phyloP scores from a whole-genome alignment of 2,329 filamentous ascomycete genomes.

The Leptographium lundbergii region DNA sequence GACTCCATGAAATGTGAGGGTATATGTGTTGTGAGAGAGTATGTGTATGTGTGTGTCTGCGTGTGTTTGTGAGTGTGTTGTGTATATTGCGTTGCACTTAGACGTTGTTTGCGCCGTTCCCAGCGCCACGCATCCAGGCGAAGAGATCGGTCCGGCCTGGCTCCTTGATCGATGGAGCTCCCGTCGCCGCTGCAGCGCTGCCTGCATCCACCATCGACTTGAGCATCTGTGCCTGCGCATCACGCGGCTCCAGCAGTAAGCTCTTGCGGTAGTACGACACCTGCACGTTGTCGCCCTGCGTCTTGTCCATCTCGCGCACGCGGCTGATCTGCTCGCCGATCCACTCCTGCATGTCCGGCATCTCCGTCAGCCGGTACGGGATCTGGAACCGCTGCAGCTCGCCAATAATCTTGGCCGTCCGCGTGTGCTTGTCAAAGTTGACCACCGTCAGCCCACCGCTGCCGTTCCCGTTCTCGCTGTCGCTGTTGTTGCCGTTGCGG shows the following conservation, averaged over 20 bases:
- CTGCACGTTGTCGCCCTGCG: constrained; percentile 39
- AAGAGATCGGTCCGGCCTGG: constrained; percentile 1
- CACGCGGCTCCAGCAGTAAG: constrained; percentile 67
- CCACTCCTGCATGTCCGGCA: constrained; percentile 89
- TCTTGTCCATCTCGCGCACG: constrained; percentile 49
- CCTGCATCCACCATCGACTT: constrained; percentile 17
- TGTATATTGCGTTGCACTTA: background rate
- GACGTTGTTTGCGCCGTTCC: background rate
- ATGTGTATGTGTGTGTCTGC: too few relatives aligned
- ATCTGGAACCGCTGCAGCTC: constrained; percentile 95
- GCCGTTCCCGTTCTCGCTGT: constrained; percentile 19
- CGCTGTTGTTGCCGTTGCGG: constrained; percentile 10
- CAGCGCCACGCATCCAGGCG: constrained; percentile 3
- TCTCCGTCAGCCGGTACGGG: constrained; percentile 69
- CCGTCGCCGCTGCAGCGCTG: constrained; percentile 1
- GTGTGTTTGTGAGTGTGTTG: too few relatives aligned
- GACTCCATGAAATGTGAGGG: too few relatives aligned
- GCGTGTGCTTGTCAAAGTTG: constrained; percentile 95
- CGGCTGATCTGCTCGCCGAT: constrained; percentile 68
- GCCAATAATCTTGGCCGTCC: constrained; percentile 88
- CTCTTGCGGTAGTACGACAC: constrained; percentile 67
- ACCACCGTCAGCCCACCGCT: constrained; percentile 68
- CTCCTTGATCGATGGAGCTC: background rate
- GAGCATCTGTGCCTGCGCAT: constrained; percentile 29
- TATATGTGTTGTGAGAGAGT: too few relatives aligned